Conservation (phyloP, 768 basidiomycete genomes). For the Mycena olivaceomarginata region DNA sequence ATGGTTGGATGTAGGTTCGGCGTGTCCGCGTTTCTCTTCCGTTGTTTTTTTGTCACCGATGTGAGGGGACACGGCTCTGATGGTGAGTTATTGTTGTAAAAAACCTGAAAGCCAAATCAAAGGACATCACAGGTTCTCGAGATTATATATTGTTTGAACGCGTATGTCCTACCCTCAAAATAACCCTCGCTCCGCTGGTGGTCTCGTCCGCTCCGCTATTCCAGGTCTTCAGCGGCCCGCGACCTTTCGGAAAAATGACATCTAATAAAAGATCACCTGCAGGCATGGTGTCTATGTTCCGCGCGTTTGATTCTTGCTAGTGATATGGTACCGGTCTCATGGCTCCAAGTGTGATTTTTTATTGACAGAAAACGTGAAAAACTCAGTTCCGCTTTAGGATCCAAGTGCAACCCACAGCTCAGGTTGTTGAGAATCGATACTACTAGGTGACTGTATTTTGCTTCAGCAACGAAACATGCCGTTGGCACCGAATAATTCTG, state of each 20-base stretch:
- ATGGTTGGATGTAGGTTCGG: neutral
- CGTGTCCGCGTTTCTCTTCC: neutral
- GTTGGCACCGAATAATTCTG: neutral
- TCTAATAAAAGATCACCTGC: neutral
- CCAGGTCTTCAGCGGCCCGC: conserved; percentile 3
- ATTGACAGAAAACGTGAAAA: neutral
- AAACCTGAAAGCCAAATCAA: neutral
- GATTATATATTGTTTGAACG: neutral
- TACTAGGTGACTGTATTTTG: too few species aligned
- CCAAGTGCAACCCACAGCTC: conserved; percentile 1
- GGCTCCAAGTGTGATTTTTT: neutral
- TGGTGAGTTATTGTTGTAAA: too few species aligned
- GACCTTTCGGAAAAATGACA: conserved; percentile 1
- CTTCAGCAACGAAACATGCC: conserved; percentile 1
- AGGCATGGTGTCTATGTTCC: neutral
- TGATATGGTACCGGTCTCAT: neutral
- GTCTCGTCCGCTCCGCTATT: conserved; percentile 6
- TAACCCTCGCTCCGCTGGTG: conserved; percentile 6
- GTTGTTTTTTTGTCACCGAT: neutral
- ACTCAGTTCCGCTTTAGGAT: neutral
- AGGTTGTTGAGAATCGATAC: neutral
- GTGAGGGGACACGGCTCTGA: neutral
- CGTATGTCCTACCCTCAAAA: neutral
- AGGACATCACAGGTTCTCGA: conserved; percentile 6
- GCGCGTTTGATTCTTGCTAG: neutral